Conservation (phyloP, 2,329 filamentous ascomycete genomes). For the Fusarium buharicum region DNA sequence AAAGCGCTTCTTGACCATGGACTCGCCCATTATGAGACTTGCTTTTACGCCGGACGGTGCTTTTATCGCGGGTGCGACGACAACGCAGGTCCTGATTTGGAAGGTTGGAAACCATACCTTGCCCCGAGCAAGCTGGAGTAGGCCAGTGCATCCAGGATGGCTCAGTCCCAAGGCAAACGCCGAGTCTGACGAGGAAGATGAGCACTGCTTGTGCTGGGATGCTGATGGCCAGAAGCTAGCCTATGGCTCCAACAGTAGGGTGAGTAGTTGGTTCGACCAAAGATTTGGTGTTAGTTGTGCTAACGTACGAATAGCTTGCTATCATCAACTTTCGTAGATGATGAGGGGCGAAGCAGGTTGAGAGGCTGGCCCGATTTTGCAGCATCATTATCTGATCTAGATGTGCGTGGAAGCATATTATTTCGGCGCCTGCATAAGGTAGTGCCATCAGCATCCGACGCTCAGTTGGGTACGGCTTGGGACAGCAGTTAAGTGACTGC, state of each 20-base stretch:
- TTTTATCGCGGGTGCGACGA: constrained; percentile 71
- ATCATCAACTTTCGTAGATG: constrained; percentile 62
- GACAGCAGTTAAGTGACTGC: constrained; percentile 6
- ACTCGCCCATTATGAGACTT: constrained; percentile 65
- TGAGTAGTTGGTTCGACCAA: constrained; percentile 54
- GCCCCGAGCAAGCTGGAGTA: constrained; percentile 69
- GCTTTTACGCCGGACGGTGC: constrained; percentile 72
- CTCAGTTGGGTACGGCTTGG: constrained; percentile 2
- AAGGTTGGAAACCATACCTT: constrained; percentile 69
- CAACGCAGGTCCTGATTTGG: constrained; percentile 70
- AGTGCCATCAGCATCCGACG: constrained; percentile 5
- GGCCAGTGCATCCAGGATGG: constrained; percentile 66
- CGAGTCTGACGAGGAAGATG: constrained; percentile 67
- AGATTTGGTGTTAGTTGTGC: not conserved
- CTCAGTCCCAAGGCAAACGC: constrained; percentile 65
- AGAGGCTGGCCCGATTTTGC: not conserved
- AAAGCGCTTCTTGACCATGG: constrained; percentile 70
- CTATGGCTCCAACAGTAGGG: constrained; percentile 70
- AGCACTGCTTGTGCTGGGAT: constrained; percentile 72
- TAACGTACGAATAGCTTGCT: constrained; percentile 54
- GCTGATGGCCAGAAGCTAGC: constrained; percentile 69
- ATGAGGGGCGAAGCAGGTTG: not conserved
- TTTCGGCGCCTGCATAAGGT: constrained; percentile 6
- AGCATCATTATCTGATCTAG: not conserved
- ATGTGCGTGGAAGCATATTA: constrained; percentile 2